Evolutionary conservation across 192 early-diverging fungal species (phyloP).

Genomic region (Thoreauomyces humboldtii): DNA sequence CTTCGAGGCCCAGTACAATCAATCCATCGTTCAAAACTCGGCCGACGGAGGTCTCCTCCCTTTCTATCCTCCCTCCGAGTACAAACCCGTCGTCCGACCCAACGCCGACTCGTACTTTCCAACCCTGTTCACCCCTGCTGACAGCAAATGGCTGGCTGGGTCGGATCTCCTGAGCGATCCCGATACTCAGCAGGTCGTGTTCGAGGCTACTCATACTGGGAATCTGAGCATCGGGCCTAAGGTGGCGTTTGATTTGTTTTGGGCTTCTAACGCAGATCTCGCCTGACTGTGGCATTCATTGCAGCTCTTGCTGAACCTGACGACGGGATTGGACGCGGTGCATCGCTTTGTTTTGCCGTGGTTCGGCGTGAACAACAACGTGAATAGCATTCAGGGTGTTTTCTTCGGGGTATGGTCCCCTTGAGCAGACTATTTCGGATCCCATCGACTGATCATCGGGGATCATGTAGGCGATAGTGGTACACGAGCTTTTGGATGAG

Average conservation of each 20-base stretch:
- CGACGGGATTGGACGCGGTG: neutral
- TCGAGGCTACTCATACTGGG: slow-evolving; percentile 6
- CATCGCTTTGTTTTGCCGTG: slow-evolving; percentile 16
- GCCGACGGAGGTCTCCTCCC: neutral
- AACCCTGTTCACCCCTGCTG: neutral
- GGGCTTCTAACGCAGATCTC: neutral
- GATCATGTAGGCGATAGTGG: neutral
- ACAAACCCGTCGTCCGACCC: neutral
- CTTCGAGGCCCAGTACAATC: slow-evolving; percentile 2
- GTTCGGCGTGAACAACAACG: neutral
- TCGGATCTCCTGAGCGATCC: slow-evolving; percentile 11
- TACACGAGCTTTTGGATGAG: slow-evolving; percentile 4
- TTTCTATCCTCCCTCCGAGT: neutral
- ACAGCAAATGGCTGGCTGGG: slow-evolving; percentile 6
- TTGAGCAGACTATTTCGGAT: neutral
- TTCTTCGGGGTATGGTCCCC: slow-evolving; percentile 11
- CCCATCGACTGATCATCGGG: neutral
- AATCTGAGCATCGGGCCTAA: slow-evolving; percentile 8
- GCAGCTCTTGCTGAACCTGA: neutral
- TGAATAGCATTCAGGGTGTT: slow-evolving; percentile 3
- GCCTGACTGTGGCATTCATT: neutral
- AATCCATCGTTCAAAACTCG: neutral
- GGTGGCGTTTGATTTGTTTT: neutral
- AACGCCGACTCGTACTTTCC: slow-evolving; percentile 19
- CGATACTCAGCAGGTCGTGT: neutral